Evolutionary conservation across 139 green algal species (phyloP), one percentile per base, ranked within the genome.

Genomic region (Raphidocelis subcapitata): DNA sequence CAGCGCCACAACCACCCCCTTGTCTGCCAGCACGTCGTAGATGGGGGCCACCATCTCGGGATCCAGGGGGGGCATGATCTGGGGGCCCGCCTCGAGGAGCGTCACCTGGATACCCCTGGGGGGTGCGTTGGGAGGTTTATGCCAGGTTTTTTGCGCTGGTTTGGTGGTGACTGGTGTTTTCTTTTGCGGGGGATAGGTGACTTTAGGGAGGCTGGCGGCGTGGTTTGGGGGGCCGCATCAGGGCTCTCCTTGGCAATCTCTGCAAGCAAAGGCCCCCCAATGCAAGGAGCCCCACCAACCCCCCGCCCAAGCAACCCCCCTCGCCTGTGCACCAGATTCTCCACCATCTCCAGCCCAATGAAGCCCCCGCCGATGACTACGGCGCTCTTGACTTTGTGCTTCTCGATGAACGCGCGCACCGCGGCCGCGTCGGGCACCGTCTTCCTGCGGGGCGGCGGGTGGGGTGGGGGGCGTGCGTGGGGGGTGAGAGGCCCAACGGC

Each of bases 321-420:
- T 49, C 41, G 12, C 41, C 41, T 49, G 61, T 86, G 72, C 44
- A 81, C 69, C 33, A 89, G 73, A 73, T 89, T 89, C 70, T 89
- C 84, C 36, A 76, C 62, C 76, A 84, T 84, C 80, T 87, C 83
- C 28, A 88, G 46, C 12, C 83, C 84, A 52, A 89, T 89, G 76
- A 89, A 89, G 35, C 84, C 84, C 31, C 72, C 81, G 47, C 84
- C 84, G 15, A 89, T 67, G 18, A 89, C 73, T 3, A 82, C 81
- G 0, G 81, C 81, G 0, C 26, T 36, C 75, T 85, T 80, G n/a
- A 75, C 83, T 2, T 41, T 41, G 46, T 81, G 75, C 60, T 73
- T 26, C 0, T 56, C 71, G 18, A 86, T 84, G 79, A 79, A 88
- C 5, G 56, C 14, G 72, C 85, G 85, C 23, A 87, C 75, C 3